These are phyloP conservation scores for Fraxinus latifolia DNA, from an alignment of 305 asterid genomes.

Conservation along the genomic window DNA sequence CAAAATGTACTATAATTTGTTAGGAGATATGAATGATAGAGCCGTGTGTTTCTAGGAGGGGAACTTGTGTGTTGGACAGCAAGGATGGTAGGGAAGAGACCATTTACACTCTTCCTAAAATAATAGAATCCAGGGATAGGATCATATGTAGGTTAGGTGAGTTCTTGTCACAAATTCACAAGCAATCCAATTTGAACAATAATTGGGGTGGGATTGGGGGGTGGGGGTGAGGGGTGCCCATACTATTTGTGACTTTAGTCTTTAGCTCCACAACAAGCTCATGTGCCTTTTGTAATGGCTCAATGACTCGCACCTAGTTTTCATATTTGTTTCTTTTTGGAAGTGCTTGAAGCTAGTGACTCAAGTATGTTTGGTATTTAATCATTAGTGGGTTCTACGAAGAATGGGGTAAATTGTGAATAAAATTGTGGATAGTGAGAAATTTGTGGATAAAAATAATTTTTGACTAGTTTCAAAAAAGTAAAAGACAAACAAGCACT, in stretches of 20 bases:
- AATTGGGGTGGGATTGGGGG: too few species aligned
- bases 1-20: too few species aligned
- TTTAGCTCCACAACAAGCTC: conserved; percentile 32
- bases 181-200: conserved; percentile 14
- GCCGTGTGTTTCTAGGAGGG: neutral
- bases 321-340: neutral
- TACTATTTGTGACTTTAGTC: conserved; percentile 30
- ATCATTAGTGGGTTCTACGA: too few species aligned
- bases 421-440: too few species aligned
- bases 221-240: neutral
- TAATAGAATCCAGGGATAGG: neutral
- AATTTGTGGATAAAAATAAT: too few species aligned
- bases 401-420: too few species aligned
- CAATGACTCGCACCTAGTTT: conserved; percentile 14
- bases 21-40: neutral
- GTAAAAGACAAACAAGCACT: neutral
- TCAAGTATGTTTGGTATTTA: too few species aligned
- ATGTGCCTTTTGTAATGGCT: conserved; percentile 34
- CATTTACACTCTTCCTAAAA: too few species aligned
- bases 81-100: neutral
- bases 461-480: too few species aligned
- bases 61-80: neutral
- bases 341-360: neutral
- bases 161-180: conserved; percentile 37
- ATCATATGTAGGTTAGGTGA: conserved; percentile 31